phyloP scores from a whole-genome alignment of 2,329 filamentous ascomycete genomes.

The Aspergillus sp. region DNA sequence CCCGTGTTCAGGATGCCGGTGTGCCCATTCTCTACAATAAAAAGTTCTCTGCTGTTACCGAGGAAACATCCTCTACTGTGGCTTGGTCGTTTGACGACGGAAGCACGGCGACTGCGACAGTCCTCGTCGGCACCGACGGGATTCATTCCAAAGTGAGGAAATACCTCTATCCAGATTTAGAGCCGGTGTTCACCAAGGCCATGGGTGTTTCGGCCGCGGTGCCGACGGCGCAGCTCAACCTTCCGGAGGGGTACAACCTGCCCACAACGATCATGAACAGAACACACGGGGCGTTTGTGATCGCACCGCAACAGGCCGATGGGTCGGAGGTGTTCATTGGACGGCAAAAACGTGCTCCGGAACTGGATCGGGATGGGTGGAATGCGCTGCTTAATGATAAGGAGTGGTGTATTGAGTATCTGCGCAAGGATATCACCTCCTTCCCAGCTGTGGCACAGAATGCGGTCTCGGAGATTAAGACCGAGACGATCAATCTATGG shows the following conservation, averaged over 20 bases:
- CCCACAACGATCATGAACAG: conserved; percentile 47
- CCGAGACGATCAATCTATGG: conserved; percentile 48
- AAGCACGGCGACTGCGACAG: conserved; percentile 35
- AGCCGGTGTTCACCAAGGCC: conserved; percentile 54
- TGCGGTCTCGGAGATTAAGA: conserved; percentile 38
- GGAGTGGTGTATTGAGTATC: conserved; percentile 37
- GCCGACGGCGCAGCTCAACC: conserved; percentile 39
- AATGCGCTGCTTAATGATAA: conserved; percentile 43
- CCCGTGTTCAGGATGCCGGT: conserved; percentile 33
- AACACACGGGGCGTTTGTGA: conserved; percentile 50
- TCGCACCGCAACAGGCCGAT: conserved; percentile 46
- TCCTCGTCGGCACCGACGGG: conserved; percentile 60
- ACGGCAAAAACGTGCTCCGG: conserved; percentile 42
- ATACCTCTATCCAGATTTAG: conserved; percentile 51
- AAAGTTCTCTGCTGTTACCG: conserved; percentile 48
- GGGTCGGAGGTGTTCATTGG: conserved; percentile 53
- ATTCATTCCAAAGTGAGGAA: conserved; percentile 58
- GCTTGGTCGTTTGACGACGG: conserved; percentile 52
- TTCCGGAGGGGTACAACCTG: conserved; percentile 38
- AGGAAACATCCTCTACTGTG: conserved; percentile 43
- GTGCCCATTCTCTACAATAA: conserved; percentile 50
- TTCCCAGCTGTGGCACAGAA: conserved; percentile 40
- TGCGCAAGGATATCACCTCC: conserved; percentile 33
- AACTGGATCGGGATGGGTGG: conserved; percentile 47
- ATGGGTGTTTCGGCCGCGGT: conserved; percentile 41